phyloP scores from a whole-genome alignment of 768 basidiomycete species.

The Rubroboletus satanas region DNA sequence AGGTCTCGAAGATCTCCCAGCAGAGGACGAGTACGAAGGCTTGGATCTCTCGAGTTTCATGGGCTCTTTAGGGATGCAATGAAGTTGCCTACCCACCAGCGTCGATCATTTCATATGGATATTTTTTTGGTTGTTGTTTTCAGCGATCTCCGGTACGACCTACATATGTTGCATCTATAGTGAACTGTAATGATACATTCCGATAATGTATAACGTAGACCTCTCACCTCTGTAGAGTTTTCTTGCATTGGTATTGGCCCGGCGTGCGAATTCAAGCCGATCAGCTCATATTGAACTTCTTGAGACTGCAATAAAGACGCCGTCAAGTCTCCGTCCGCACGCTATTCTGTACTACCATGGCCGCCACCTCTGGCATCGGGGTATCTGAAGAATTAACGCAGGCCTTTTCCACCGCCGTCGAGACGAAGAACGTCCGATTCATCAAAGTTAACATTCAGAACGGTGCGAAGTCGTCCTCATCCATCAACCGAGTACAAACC shows the following conservation, averaged over 20 bases:
- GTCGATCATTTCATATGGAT: conserved; percentile 18
- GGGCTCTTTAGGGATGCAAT: conserved; percentile 65
- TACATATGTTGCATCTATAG: conserved; percentile 35
- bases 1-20: conserved; percentile 86
- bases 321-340: background rate
- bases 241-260: conserved; percentile 7
- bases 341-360: conserved; percentile 42
- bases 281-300: background rate
- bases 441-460: conserved; percentile 74
- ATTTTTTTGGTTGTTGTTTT: conserved; percentile 12
- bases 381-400: conserved; percentile 55
- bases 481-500: conserved; percentile 12
- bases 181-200: conserved; percentile 31
- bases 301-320: background rate
- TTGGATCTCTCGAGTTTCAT: conserved; percentile 86
- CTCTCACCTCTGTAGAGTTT: conserved; percentile 11
- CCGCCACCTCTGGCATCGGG: conserved; percentile 68
- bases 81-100: conserved; percentile 6
- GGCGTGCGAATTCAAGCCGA: background rate
- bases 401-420: conserved; percentile 56
- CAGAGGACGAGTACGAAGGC: conserved; percentile 89
- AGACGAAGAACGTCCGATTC: conserved; percentile 55
- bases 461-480: conserved; percentile 44
- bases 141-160: conserved; percentile 13
- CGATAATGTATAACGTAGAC: conserved; percentile 35